A percentile compares a stretch with the other conserved stretches of the same genome.
Conservation (phyloP, 768 basidiomycete genomes). For the Agaricus sinodeliciosus region DNA sequence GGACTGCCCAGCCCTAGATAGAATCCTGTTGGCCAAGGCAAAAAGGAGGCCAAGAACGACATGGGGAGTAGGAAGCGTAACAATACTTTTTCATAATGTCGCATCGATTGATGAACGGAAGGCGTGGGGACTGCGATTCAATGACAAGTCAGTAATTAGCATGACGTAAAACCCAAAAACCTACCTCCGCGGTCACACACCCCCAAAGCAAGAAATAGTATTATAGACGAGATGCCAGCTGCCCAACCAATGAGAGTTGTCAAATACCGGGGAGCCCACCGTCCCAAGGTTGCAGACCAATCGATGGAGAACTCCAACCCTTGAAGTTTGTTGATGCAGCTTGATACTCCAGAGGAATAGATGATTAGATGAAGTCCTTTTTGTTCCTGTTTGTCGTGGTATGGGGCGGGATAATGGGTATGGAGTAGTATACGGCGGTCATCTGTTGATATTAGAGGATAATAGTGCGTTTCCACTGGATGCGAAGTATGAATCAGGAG, state of each 20-base stretch:
- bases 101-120: slow-evolving; percentile 42
- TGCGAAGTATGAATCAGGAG: slow-evolving; percentile 60
- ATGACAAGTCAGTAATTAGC: background rate
- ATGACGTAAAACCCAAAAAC: background rate
- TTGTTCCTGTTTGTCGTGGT: slow-evolving; percentile 32
- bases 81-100: slow-evolving; percentile 29
- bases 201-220: slow-evolving; percentile 40
- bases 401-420: slow-evolving; percentile 64
- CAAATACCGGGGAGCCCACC: slow-evolving; percentile 68
- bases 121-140: slow-evolving; percentile 35
- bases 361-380: slow-evolving; percentile 49
- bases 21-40: slow-evolving; percentile 50
- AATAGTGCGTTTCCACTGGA: slow-evolving; percentile 61
- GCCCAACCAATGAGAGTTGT: slow-evolving; percentile 69
- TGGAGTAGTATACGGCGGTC: slow-evolving; percentile 50
- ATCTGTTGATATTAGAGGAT: slow-evolving; percentile 35
- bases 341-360: slow-evolving; percentile 44
- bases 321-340: slow-evolving; percentile 36
- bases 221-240: slow-evolving; percentile 56
- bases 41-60: slow-evolving; percentile 39
- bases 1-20: slow-evolving; percentile 59
- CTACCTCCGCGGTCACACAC: slow-evolving; percentile 23
- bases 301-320: slow-evolving; percentile 55
- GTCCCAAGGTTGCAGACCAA: slow-evolving; percentile 63
- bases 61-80: slow-evolving; percentile 36